Base-by-base conservation (phyloP, 208 protist genomes). In the Crithidia sp. region DNA sequence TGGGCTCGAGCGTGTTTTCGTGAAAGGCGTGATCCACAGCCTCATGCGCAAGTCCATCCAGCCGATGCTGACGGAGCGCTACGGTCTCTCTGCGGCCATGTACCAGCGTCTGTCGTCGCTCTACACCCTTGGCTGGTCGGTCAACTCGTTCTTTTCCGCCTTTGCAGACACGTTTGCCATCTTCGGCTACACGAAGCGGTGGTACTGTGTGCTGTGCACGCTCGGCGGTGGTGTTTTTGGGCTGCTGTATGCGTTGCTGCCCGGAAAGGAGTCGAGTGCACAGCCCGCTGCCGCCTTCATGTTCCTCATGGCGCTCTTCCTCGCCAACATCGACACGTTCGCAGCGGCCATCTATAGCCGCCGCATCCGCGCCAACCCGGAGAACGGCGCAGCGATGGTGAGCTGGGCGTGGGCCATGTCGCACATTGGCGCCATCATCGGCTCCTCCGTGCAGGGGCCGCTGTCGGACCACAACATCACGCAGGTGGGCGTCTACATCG, bases 131-230 rank as follows among this genome's bases (percentile, higher is more conserved):
- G 90, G 84, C 28, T 90, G 82, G 76, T 82, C 87, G 9, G 61
- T 91, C 44, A 95, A 91, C 67, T 58, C 90, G 47, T 71, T 91
- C 58, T 77, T 78, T 39, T 83, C 84, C 16, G 76, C 83, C 55
- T 41, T 93, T 36, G 82, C 78, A 17, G 90, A 93, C 69, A 82
- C 77, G 49, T 86, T 93, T 47, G 76, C 83, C 14, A 57, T 92
- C 19, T 80, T 89, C 19, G 83, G 85, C 19, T 95, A 93, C 78
- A 85, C 83, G n/a, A 93, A 91, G 82, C 83, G 87, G 4, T 95
- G 85, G 85, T 91, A 88, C 84, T 67, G 84, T 53, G 67, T 83
- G 44, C 12, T 83, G 5, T 91, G 82, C 5, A 74, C 74, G 28
- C 13, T 93, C 17, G 16, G 83, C 28, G 86, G 85, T 9, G 68